Base-by-base conservation (phyloP, 2,329 filamentous ascomycete species). In the Cytospora piceae region DNA sequence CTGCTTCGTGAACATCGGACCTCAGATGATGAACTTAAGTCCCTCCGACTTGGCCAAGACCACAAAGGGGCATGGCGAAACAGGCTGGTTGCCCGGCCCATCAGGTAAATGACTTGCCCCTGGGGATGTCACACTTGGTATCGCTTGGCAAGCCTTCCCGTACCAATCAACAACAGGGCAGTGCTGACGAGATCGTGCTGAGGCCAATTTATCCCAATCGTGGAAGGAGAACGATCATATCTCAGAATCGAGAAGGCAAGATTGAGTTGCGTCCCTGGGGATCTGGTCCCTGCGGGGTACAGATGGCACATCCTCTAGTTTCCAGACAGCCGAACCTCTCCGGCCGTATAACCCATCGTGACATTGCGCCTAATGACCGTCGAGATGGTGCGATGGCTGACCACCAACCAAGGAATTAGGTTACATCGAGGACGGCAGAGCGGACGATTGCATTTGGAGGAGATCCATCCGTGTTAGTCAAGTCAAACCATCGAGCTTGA, bases 381-480 rank as follows among this genome's bases (percentile, higher is more conserved):
- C 60, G 55, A 22, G 37, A 42, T 49, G 60, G 29, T 62, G 52
- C 60, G 46, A 24, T 17, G 27, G 24, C 12, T 62, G 53, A 31
- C 29, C 27, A 51, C 24, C 52, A 20, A 49, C 37, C 60, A 39
- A 34, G 34, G 22, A 24, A 46, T 46, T 17, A 42, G 42, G 64
- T 65, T 46, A 62, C 59, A 65, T 58, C 42, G 54, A 63, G n/a
- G 54, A 54, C 58, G 42, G 63, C 63, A 58, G 29, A 56, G 52
- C 39, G 54, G 58, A 15, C n/a, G 27, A 37, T 42, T 31, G 54
- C 42, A 42, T 15, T 31, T 46, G 15, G 37, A n/a, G 20, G 34
- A 17, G 31, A 56, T 27, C 39, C 60, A 22, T 22, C 42, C 42
- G 42, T 46, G 49, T 57, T 51, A 31, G 60, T 32, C 22, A 24